A percentile compares a stretch with the other conserved stretches of the same genome.
These are phyloP conservation scores for Leccinum variicolor DNA, from an alignment of 768 basidiomycete genomes.

Conservation along the genomic window DNA sequence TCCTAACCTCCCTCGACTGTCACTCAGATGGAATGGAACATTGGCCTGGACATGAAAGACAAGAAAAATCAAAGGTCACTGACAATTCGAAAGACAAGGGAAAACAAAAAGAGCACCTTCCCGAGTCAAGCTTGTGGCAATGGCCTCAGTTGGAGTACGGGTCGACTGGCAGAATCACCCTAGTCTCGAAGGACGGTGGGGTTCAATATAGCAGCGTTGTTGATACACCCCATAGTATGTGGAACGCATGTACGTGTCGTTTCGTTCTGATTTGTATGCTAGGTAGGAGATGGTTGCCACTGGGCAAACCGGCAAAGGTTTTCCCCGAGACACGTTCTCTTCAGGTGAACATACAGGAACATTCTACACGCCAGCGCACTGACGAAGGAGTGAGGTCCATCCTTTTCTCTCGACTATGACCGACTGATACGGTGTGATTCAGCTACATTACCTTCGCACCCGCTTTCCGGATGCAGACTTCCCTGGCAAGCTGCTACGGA, in stretches of 20 bases:
- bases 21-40: conserved; percentile 69
- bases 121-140: conserved; percentile 28
- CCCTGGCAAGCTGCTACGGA: conserved; percentile 61
- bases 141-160: conserved; percentile 61
- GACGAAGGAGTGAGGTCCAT: conserved; percentile 59
- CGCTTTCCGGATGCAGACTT: conserved; percentile 73
- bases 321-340: conserved; percentile 58
- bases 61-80: conserved; percentile 18
- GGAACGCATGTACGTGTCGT: neutral
- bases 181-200: conserved; percentile 41
- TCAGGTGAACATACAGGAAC: conserved; percentile 26
- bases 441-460: conserved; percentile 73
- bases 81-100: conserved; percentile 18
- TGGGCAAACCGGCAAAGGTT: conserved; percentile 37
- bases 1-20: neutral
- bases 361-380: conserved; percentile 45
- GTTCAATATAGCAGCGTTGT: conserved; percentile 53
- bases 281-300: conserved; percentile 33
- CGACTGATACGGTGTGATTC: neutral
- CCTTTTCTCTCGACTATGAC: neutral
- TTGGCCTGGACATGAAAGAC: conserved; percentile 59
- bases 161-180: conserved; percentile 51
- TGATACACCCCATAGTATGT: conserved; percentile 26
- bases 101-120: conserved; percentile 29
- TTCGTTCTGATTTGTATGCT: conserved; percentile 5